phyloP scores from a whole-genome alignment of 2,329 filamentous ascomycete species.

The Diaporthe longicolla region DNA sequence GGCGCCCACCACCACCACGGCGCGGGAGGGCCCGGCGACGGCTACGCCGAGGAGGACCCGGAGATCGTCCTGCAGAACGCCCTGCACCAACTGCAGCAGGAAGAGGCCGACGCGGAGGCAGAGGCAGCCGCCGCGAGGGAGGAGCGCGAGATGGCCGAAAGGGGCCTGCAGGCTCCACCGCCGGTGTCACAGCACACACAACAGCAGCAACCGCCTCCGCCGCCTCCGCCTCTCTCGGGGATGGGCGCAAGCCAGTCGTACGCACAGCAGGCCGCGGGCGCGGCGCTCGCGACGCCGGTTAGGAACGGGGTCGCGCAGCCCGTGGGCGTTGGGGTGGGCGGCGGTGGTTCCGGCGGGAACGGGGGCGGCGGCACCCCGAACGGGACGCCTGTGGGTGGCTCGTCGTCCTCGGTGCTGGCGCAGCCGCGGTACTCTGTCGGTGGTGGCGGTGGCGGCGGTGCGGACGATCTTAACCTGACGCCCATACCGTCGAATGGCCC shows the following conservation, averaged over 20 bases:
- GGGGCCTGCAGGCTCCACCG: conserved; percentile 48
- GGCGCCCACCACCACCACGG: conserved; percentile 20
- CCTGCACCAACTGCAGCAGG: conserved; percentile 70
- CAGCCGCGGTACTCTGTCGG: conserved; percentile 47
- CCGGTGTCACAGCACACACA: not conserved
- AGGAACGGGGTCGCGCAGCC: conserved; percentile 38
- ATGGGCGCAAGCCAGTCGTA: conserved; percentile 41
- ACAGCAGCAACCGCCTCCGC: conserved; percentile 24
- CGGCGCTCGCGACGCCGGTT: conserved; percentile 45
- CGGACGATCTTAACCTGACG: conserved; percentile 64
- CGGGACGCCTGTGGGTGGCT: conserved; percentile 1
- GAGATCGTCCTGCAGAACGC: conserved; percentile 73
- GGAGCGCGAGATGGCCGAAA: conserved; percentile 65
- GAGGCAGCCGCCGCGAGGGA: conserved; percentile 68
- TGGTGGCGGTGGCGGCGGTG: conserved; percentile 3
- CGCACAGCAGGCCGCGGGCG: conserved; percentile 43
- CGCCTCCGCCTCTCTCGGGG: conserved; percentile 44
- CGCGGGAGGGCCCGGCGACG: conserved; percentile 45
- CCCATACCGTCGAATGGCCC: conserved; percentile 67
- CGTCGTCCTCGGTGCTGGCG: conserved; percentile 20
- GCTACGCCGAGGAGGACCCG: conserved; percentile 67
- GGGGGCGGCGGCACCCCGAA: conserved; percentile 41
- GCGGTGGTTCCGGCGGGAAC: conserved; percentile 47
- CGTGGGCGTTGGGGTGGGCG: conserved; percentile 21
- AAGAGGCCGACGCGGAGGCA: conserved; percentile 71